A percentile compares a stretch with the other conserved stretches of the same genome.
phyloP scores from a whole-genome alignment of 805 yeast genomes.

The Torulaspora gathmanii region DNA sequence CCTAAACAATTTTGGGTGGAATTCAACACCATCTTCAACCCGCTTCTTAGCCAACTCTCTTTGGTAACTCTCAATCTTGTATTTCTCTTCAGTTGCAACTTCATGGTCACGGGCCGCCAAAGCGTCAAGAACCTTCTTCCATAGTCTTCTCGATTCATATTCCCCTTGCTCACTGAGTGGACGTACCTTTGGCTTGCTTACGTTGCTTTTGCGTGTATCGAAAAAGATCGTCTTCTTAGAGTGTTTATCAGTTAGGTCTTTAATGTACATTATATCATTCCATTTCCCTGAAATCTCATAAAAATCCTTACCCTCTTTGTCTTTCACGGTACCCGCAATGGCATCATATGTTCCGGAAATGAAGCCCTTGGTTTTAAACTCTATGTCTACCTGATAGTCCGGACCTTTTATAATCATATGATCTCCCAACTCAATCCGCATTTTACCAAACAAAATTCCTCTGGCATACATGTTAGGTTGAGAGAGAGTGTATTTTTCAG shows the following conservation, averaged over 20 bases:
- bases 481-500: slow-evolving; percentile 75
- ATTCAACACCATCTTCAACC: slow-evolving; percentile 70
- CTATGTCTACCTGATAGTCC: slow-evolving; percentile 67
- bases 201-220: slow-evolving; percentile 53
- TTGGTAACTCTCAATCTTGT: slow-evolving; percentile 81
- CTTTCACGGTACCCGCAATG: slow-evolving; percentile 68
- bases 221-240: slow-evolving; percentile 49
- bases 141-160: slow-evolving; percentile 73
- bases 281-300: slow-evolving; percentile 84
- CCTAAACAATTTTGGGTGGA: slow-evolving; percentile 73
- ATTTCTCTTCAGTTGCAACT: slow-evolving; percentile 84
- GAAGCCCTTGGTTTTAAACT: slow-evolving; percentile 92
- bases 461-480: slow-evolving; percentile 96
- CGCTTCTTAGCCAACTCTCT: slow-evolving; percentile 69
- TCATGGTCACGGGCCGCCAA: slow-evolving; percentile 74
- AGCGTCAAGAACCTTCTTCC: slow-evolving; percentile 80
- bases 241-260: slow-evolving; percentile 43
- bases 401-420: slow-evolving; percentile 73
- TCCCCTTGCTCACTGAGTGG: slow-evolving; percentile 76
- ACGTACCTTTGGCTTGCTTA: slow-evolving; percentile 64
- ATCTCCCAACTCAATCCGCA: slow-evolving; percentile 90
- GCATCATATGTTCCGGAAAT: slow-evolving; percentile 89
- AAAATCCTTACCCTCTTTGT: slow-evolving; percentile 48
- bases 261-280: slow-evolving; percentile 79
- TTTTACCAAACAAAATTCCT: slow-evolving; percentile 85